phyloP scores from a whole-genome alignment of 176 grass and related monocot species.

The Lolium multiflorum region DNA sequence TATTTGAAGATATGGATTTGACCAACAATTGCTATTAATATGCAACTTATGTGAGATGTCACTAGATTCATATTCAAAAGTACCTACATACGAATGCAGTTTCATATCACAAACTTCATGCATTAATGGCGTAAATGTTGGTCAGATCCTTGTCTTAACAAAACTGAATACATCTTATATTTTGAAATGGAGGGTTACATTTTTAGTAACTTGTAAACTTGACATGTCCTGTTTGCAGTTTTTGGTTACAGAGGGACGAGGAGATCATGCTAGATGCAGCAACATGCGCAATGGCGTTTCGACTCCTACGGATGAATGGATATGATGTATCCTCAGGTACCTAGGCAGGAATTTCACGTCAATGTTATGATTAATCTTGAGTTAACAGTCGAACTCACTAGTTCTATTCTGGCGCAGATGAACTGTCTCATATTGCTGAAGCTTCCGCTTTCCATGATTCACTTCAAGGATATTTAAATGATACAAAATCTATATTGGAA shows the following conservation, averaged over 20 bases:
- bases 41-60: not conserved
- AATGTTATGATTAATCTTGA: not conserved
- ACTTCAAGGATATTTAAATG: slow-evolving; percentile 72
- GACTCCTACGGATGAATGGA: slow-evolving; percentile 72
- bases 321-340: slow-evolving; percentile 77
- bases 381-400: slow-evolving; percentile 10
- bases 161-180: not conserved
- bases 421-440: slow-evolving; percentile 54
- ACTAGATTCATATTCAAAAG: not conserved
- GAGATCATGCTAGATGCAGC: slow-evolving; percentile 58
- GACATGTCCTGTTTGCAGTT: slow-evolving; percentile 53
- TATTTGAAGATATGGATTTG: not conserved
- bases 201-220: slow-evolving; percentile 26
- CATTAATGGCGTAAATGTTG: not conserved
- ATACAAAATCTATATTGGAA: slow-evolving; percentile 72
- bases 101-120: not conserved
- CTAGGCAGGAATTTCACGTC: not conserved
- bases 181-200: not conserved
- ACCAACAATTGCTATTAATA: not conserved
- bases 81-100: not conserved
- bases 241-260: slow-evolving; percentile 75
- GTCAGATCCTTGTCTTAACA: not conserved
- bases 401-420: slow-evolving; percentile 50
- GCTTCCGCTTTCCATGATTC: slow-evolving; percentile 53
- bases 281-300: slow-evolving; percentile 81